These are phyloP conservation scores for Jatropha podagrica DNA, from an alignment of 441 rosid genomes.

Conservation along the genomic window DNA sequence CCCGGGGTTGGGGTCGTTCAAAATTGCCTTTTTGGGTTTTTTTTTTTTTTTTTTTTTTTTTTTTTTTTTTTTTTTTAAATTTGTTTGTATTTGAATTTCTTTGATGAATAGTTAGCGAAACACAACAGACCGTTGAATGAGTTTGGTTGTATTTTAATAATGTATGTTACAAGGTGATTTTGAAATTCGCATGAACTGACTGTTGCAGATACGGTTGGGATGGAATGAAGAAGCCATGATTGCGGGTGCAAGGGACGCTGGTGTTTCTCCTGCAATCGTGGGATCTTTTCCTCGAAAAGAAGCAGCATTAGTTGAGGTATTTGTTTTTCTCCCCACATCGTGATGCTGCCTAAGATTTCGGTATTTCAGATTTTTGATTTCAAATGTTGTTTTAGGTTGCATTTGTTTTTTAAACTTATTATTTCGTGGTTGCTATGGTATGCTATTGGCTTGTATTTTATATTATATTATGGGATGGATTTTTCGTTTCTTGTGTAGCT, in stretches of 20 bases:
- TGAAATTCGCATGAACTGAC: background rate
- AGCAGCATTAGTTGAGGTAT: conserved; percentile 85
- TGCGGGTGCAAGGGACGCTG: conserved; percentile 86
- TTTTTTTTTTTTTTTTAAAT: too few relatives aligned
- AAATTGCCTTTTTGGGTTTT: background rate
- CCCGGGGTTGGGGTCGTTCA: conserved; percentile 57
- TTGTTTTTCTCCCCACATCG: background rate
- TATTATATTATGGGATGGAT: background rate
- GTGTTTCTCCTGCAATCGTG: conserved; percentile 75
- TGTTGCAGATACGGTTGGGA: conserved; percentile 57
- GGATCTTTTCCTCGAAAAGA: conserved; percentile 84
- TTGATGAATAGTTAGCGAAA: background rate
- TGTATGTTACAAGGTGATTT: background rate
- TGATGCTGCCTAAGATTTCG: background rate
- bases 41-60: conserved; percentile 4
- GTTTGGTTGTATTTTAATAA: background rate
- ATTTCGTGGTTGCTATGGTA: background rate
- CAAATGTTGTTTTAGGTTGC: background rate
- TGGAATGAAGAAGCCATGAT: conserved; percentile 88
- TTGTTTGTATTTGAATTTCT: too few relatives aligned
- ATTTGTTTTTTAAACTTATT: background rate
- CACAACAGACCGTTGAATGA: background rate
- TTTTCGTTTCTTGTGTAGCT: background rate
- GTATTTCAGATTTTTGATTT: background rate
- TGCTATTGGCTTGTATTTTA: background rate